These are phyloP conservation scores for Coemansia sp. DNA, from an alignment of 192 early-diverging fungal genomes.

Conservation along the genomic window DNA sequence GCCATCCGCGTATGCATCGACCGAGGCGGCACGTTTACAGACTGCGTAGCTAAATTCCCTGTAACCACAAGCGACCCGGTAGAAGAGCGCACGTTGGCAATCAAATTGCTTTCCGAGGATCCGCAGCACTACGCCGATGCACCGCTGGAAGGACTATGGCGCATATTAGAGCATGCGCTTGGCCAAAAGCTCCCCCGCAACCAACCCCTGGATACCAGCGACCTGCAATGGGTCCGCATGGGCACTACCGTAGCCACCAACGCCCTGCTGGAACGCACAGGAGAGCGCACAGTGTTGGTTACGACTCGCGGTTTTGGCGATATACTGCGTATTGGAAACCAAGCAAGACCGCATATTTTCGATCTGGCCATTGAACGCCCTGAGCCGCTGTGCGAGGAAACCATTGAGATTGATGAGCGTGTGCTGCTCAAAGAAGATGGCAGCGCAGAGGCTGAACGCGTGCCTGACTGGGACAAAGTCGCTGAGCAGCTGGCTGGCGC, in stretches of 20 bases:
- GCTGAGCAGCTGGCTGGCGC: conserved; percentile 58
- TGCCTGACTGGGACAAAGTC: conserved; percentile 62
- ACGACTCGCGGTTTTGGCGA: conserved; percentile 93
- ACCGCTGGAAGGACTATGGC: conserved; percentile 89
- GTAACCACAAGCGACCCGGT: conserved; percentile 33
- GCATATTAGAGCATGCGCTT: conserved; percentile 77
- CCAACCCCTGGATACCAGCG: conserved; percentile 65
- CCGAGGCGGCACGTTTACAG: conserved; percentile 96
- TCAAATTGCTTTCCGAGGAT: conserved; percentile 91
- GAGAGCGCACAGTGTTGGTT: conserved; percentile 82
- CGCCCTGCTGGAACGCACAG: conserved; percentile 80
- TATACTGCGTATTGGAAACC: conserved; percentile 79
- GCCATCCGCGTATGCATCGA: conserved; percentile 66
- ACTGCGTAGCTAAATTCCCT: conserved; percentile 80
- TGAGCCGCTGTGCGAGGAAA: conserved; percentile 76
- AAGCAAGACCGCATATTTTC: conserved; percentile 92
- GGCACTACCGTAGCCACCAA: conserved; percentile 98
- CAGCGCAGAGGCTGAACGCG: conserved; percentile 81
- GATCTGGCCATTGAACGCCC: conserved; percentile 83
- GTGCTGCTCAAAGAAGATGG: conserved; percentile 40
- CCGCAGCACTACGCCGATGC: conserved; percentile 88
- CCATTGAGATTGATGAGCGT: conserved; percentile 84
- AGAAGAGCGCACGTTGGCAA: conserved; percentile 60
- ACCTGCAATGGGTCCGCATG: conserved; percentile 82
- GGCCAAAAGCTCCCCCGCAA: conserved; percentile 65